Conservation (phyloP, 179 eudicot genomes). For the Spergularia azorica region DNA sequence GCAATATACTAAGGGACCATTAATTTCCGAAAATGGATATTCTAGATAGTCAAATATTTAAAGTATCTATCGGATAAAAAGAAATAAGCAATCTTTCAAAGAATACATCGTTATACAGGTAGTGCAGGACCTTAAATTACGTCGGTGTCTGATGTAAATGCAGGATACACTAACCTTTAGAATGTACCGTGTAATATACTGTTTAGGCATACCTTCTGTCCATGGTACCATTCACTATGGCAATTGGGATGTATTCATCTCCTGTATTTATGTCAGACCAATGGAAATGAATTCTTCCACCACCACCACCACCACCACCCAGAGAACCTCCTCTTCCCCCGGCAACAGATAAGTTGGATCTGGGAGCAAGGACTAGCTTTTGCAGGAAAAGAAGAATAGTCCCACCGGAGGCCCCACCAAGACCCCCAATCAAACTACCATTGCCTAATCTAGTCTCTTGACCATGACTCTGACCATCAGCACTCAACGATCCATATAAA, state of each 20-base stretch:
- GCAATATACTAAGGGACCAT: neutral
- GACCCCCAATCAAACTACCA: constrained; percentile 61
- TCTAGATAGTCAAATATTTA: neutral
- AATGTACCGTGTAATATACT: neutral
- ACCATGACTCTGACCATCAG: constrained; percentile 75
- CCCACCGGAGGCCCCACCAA: constrained; percentile 96
- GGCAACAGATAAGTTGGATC: constrained; percentile 63
- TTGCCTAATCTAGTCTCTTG: constrained; percentile 38
- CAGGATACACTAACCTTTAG: neutral
- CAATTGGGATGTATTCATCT: constrained; percentile 72
- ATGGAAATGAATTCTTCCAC: constrained; percentile 92
- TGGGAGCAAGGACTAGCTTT: constrained; percentile 45
- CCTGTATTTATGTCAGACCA: constrained; percentile 75
- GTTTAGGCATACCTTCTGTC: constrained; percentile 50
- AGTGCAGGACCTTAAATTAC: neutral
- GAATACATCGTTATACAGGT: neutral
- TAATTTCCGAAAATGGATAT: neutral
- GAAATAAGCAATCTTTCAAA: neutral
- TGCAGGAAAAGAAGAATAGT: constrained; percentile 81
- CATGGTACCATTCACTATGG: constrained; percentile 59
- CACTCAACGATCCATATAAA: constrained; percentile 65
- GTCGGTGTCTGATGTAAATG: neutral
- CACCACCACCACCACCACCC: constrained; percentile 97
- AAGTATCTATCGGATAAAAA: neutral
- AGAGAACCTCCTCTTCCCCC: constrained; percentile 82